Percentiles rank a stretch among this genome's conserved stretches.
Evolutionary conservation across 768 basidiomycete genomes (phyloP).

Genomic region (Hebeloma cylindrosporum): DNA sequence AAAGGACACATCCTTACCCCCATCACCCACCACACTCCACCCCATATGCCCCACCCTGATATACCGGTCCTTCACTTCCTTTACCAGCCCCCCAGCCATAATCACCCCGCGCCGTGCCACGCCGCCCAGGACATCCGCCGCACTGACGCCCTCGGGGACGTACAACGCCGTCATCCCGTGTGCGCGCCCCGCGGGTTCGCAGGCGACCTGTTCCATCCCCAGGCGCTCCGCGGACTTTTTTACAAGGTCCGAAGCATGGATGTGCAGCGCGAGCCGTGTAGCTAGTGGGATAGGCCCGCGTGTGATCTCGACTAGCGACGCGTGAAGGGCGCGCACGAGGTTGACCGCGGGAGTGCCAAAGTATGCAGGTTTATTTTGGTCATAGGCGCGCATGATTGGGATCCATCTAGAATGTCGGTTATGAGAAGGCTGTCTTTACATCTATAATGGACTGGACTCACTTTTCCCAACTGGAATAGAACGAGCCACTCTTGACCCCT

Average conservation of each 20-base stretch:
- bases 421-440: background rate
- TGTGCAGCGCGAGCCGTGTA: conserved; percentile 71
- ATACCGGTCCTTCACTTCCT: conserved; percentile 78
- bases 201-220: conserved; percentile 68
- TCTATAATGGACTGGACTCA: conserved; percentile 25
- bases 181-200: conserved; percentile 55
- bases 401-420: conserved; percentile 55
- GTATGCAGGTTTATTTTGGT: conserved; percentile 71
- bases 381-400: conserved; percentile 86
- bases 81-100: conserved; percentile 81
- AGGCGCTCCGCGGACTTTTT: conserved; percentile 60
- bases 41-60: conserved; percentile 86
- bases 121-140: conserved; percentile 67
- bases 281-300: conserved; percentile 56
- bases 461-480: conserved; percentile 88
- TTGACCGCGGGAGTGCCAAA: conserved; percentile 90
- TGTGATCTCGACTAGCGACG: conserved; percentile 70
- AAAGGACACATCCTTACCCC: conserved; percentile 69
- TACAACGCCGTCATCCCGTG: conserved; percentile 91
- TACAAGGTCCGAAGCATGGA: conserved; percentile 59
- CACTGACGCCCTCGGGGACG: conserved; percentile 55
- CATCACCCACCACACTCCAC: conserved; percentile 59
- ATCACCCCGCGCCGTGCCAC: conserved; percentile 67
- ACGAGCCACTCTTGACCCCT: conserved; percentile 38
- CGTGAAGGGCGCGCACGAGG: conserved; percentile 80